These are phyloP conservation scores for Penium margaritaceum DNA, from an alignment of 139 green algal genomes.

Conservation along the genomic window DNA sequence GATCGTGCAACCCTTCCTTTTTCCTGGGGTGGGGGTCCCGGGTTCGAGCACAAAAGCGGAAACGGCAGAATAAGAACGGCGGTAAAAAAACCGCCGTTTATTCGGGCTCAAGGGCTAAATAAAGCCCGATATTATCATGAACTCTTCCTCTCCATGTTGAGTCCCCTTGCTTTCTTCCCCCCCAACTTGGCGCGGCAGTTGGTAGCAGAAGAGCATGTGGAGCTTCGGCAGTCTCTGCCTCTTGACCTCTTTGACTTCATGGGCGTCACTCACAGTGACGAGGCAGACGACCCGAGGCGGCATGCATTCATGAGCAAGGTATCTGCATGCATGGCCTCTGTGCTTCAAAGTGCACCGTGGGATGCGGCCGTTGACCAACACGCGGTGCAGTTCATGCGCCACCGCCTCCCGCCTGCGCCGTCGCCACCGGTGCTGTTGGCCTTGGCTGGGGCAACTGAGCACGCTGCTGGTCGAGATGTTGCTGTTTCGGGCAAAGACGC, in stretches of 20 bases:
- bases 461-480: neutral
- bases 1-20: too few relatives aligned
- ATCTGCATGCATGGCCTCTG: neutral
- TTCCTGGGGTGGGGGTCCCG: too few relatives aligned
- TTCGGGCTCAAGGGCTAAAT: too few relatives aligned
- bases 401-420: slow-evolving; percentile 26
- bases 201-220: slow-evolving; percentile 42
- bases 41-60: too few relatives aligned
- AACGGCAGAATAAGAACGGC: too few relatives aligned
- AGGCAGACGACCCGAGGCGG: neutral
- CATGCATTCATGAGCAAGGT: slow-evolving; percentile 9
- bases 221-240: slow-evolving; percentile 48
- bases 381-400: slow-evolving; percentile 20
- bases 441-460: neutral
- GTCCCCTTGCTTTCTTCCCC: too few relatives aligned
- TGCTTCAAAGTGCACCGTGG: slow-evolving; percentile 16
- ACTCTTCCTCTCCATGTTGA: too few relatives aligned
- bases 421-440: too few relatives aligned
- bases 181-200: neutral
- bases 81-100: too few relatives aligned
- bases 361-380: slow-evolving; percentile 35
- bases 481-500: neutral
- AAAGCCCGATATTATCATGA: too few relatives aligned
- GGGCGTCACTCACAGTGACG: slow-evolving; percentile 27
- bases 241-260: slow-evolving; percentile 34